These are phyloP conservation scores for Jasminum sambac DNA, from an alignment of 257 asterid species.

Conservation along the genomic window DNA sequence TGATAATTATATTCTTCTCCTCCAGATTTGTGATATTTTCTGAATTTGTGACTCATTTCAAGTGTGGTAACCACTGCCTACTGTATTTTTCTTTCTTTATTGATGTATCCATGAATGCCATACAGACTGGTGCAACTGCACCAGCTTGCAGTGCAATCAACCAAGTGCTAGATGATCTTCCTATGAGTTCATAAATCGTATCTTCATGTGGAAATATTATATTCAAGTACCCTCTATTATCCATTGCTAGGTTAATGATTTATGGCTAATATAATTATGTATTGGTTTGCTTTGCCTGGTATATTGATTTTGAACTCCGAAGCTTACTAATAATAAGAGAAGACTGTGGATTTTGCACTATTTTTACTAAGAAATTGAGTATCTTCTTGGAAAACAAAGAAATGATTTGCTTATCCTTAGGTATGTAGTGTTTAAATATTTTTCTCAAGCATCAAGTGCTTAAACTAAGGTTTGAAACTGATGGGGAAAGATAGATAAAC, in stretches of 20 bases:
- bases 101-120: slow-evolving; percentile 92
- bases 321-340: background rate
- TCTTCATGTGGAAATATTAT: slow-evolving; percentile 13
- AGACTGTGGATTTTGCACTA: background rate
- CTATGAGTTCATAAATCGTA: slow-evolving; percentile 59
- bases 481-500: background rate
- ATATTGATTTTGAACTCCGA: background rate
- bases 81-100: slow-evolving; percentile 88
- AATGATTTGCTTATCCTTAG: background rate
- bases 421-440: background rate
- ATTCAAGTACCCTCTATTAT: too few species aligned
- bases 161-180: slow-evolving; percentile 97
- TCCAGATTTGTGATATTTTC: slow-evolving; percentile 15
- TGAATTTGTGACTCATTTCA: slow-evolving; percentile 30
- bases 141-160: slow-evolving; percentile 98
- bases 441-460: background rate
- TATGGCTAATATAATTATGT: slow-evolving; percentile 10
- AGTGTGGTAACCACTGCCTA: slow-evolving; percentile 99
- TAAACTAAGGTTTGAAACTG: background rate
- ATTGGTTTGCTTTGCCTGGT: background rate
- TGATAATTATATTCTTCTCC: too few species aligned
- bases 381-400: background rate
- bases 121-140: slow-evolving; percentile 99
- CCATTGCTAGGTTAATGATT: slow-evolving; percentile 1
- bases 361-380: too few species aligned